Evolutionary conservation across 2,329 filamentous ascomycete genomes (phyloP).

Genomic region (Coniella lustricola): DNA sequence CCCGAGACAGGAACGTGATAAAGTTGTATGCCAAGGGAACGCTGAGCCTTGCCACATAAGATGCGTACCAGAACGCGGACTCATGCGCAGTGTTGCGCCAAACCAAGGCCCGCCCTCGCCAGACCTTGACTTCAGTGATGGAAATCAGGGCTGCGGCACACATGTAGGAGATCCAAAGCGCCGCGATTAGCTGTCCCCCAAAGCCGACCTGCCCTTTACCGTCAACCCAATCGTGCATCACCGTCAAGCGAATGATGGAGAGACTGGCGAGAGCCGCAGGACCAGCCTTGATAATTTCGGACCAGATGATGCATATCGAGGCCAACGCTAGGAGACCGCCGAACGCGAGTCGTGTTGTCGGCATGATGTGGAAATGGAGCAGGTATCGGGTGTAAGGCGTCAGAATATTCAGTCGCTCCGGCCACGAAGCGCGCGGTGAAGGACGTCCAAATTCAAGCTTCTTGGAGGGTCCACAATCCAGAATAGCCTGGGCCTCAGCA

Average conservation of each 20-base stretch:
- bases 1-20: conserved; percentile 72
- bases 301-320: conserved; percentile 84
- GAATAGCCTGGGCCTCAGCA: conserved; percentile 66
- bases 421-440: conserved; percentile 47
- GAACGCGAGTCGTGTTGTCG: conserved; percentile 55
- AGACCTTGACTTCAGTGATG: conserved; percentile 91
- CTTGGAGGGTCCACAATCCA: conserved; percentile 77
- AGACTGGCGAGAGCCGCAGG: conserved; percentile 56
- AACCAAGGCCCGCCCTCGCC: conserved; percentile 88
- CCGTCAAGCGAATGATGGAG: conserved; percentile 60
- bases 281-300: conserved; percentile 76
- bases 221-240: conserved; percentile 68
- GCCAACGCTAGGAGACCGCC: conserved; percentile 66
- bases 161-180: conserved; percentile 94
- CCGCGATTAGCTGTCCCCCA: conserved; percentile 75
- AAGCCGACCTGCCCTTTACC: conserved; percentile 74
- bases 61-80: conserved; percentile 91
- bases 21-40: conserved; percentile 96
- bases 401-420: conserved; percentile 53
- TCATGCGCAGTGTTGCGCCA: conserved; percentile 87
- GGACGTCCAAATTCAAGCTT: conserved; percentile 66
- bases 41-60: conserved; percentile 85
- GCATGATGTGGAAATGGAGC: conserved; percentile 66
- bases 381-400: conserved; percentile 79
- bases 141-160: conserved; percentile 80